Percentiles rank a stretch among this genome's conserved stretches.
These are phyloP conservation scores for Blastomyces parvus DNA, from an alignment of 2,329 filamentous ascomycete genomes.

Conservation along the genomic window DNA sequence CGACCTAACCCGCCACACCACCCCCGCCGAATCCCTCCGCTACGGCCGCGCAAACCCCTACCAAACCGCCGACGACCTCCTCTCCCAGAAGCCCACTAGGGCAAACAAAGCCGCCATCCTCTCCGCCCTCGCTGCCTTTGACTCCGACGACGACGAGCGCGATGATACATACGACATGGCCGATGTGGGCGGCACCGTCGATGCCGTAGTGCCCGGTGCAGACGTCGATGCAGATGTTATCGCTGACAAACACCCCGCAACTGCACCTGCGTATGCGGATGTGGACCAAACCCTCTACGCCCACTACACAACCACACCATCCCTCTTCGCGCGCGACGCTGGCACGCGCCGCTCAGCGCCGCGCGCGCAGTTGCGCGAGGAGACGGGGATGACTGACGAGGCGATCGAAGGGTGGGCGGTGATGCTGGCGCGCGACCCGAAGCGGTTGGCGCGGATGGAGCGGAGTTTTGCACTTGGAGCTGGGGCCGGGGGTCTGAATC, in stretches of 20 bases:
- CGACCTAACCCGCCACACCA: conserved; percentile 61
- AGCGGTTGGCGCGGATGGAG: conserved; percentile 60
- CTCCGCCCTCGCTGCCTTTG: conserved; percentile 77
- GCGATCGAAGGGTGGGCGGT: conserved; percentile 88
- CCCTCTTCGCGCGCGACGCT: conserved; percentile 61
- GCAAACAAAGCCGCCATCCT: conserved; percentile 78
- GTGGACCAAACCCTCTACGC: conserved; percentile 63
- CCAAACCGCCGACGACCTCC: conserved; percentile 61
- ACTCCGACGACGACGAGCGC: conserved; percentile 89
- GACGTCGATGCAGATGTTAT: conserved; percentile 35
- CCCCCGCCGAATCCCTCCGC: conserved; percentile 60
- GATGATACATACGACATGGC: conserved; percentile 93
- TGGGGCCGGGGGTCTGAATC: conserved; percentile 33
- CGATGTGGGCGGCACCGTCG: conserved; percentile 83
- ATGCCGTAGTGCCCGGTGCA: conserved; percentile 43
- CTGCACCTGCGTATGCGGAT: conserved; percentile 11
- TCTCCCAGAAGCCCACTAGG: conserved; percentile 49
- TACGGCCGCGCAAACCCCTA: conserved; percentile 60
- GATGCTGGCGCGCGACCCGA: conserved; percentile 68
- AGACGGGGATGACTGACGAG: conserved; percentile 87
- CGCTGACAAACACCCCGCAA: conserved; percentile 26
- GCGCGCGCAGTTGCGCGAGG: conserved; percentile 56
- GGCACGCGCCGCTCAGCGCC: conserved; percentile 56
- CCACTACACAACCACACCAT: conserved; percentile 56
- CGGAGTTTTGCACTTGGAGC: conserved; percentile 56